Percentiles rank a stretch among this genome's conserved stretches.
These are phyloP conservation scores for Ampelomyces quisqualis DNA, from an alignment of 2,329 filamentous ascomycete species.

Conservation along the genomic window DNA sequence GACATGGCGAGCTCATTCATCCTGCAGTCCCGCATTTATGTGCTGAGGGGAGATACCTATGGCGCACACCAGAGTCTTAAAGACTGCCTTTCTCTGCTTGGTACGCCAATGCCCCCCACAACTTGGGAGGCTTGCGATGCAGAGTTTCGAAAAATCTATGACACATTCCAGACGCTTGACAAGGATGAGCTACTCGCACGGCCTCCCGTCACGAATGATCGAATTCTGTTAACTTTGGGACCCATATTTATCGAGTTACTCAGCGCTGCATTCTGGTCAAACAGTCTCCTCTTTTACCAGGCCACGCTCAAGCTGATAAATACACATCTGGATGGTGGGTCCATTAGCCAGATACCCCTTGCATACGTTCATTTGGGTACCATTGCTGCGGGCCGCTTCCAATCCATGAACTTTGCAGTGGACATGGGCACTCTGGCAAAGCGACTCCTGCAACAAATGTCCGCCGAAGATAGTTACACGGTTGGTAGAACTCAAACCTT, in stretches of 20 bases:
- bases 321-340: conserved; percentile 63
- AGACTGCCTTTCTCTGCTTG: conserved; percentile 67
- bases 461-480: conserved; percentile 58
- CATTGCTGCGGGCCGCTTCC: conserved; percentile 68
- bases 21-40: conserved; percentile 75
- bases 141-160: conserved; percentile 61
- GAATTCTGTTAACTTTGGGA: conserved; percentile 62
- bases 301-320: conserved; percentile 66
- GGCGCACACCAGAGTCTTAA: conserved; percentile 70
- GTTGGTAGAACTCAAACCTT: conserved; percentile 69
- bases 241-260: conserved; percentile 70
- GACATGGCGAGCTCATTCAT: conserved; percentile 86
- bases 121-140: conserved; percentile 76
- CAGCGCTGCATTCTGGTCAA: conserved; percentile 71
- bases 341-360: conserved; percentile 68
- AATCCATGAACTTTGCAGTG: conserved; percentile 67
- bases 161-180: conserved; percentile 47
- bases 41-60: conserved; percentile 69
- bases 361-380: conserved; percentile 68
- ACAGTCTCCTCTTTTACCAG: conserved; percentile 71
- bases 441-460: conserved; percentile 64
- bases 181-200: conserved; percentile 50
- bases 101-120: conserved; percentile 63
- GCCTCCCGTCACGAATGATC: conserved; percentile 51
- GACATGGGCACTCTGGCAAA: conserved; percentile 65